Evolutionary conservation across 148 eudicot genomes (phyloP).

Genomic region (Diospyros kaki): DNA sequence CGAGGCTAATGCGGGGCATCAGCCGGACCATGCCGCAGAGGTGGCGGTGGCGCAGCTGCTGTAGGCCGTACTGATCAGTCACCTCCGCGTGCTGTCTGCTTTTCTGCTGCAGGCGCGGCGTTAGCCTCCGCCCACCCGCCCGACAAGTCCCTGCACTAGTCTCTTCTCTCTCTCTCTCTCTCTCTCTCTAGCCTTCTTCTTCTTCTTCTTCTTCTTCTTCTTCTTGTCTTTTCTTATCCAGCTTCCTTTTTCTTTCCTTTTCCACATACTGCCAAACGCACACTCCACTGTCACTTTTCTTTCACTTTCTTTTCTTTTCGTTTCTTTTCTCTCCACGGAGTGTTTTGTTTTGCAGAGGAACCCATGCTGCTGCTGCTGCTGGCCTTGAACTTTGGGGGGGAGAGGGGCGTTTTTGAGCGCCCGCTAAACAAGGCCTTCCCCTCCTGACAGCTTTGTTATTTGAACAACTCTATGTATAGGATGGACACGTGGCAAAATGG

Average conservation of each 20-base stretch:
- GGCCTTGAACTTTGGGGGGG: too few relatives aligned
- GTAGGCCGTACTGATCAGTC: constrained; percentile 3
- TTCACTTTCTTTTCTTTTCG: constrained; percentile 11
- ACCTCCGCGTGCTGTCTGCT: constrained; percentile 18
- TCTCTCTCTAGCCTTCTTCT: not conserved
- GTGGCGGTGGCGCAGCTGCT: not conserved
- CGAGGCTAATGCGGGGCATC: constrained; percentile 41
- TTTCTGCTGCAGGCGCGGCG: constrained; percentile 23
- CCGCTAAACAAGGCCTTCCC: too few relatives aligned
- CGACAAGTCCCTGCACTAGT: constrained; percentile 23
- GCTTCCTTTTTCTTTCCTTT: not conserved
- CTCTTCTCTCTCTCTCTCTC: not conserved
- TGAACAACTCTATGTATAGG: too few relatives aligned
- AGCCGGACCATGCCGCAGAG: constrained; percentile 14
- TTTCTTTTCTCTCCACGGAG: not conserved
- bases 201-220: not conserved
- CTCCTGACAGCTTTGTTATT: too few relatives aligned
- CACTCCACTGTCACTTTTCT: constrained; percentile 5
- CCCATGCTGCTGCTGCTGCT: too few relatives aligned
- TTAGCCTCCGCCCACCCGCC: not conserved
- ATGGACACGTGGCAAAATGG: too few relatives aligned
- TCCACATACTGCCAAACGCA: constrained; percentile 10
- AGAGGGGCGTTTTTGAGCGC: too few relatives aligned
- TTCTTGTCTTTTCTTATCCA: not conserved
- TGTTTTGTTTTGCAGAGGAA: too few relatives aligned